Evolutionary conservation across 805 yeast species (phyloP), one percentile per base, ranked within the genome.

Genomic region (Yarrowia alimentaria): DNA sequence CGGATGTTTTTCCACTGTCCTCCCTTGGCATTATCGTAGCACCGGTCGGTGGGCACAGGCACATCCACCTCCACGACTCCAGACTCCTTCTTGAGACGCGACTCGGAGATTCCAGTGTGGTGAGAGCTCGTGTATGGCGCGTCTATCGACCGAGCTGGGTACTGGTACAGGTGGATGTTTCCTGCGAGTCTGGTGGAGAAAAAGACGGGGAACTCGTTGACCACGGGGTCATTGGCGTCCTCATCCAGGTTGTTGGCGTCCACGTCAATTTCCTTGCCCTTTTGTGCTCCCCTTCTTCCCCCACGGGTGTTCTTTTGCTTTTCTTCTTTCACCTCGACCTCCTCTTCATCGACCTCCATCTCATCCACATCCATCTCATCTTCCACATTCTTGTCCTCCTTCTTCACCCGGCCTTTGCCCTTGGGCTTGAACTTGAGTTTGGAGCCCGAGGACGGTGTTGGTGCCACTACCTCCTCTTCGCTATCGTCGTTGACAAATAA

Each of bases 51-150:
- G 49, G 83, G 83, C 45, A 87, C 67, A 11, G 96, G 95, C 6
- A 85, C 69, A 54, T 83, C 86, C 28, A 90, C 75, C 62, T 87
- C 95, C 54, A 93, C 68, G 10, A 80, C 72, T 2, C 79, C 77
- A 1, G 87, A 73, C 20, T 74, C 68, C 1, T 77, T 77, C 60
- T 89, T 91, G 54, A 84, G 64, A 32, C 83, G 66, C 0, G 81
- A 70, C 13, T 67, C 66, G 54, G 73, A 62, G 25, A 70, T 61
- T 9, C 66, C 61, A n/a, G 72, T 69, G 53, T 68, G 68, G 26
- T 61, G 63, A 1, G 60, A 60, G 3, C 63, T 66, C 2, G 63
- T 59, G 30, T 73, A 69, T 0, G 76, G 69, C 45, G 76, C 67
- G 6, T 58, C 61, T 35, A 68, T 67, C 8, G 80, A 71, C 37